Conservation (phyloP, 164 flowering plant genomes). For the Nelumbo lutea region DNA sequence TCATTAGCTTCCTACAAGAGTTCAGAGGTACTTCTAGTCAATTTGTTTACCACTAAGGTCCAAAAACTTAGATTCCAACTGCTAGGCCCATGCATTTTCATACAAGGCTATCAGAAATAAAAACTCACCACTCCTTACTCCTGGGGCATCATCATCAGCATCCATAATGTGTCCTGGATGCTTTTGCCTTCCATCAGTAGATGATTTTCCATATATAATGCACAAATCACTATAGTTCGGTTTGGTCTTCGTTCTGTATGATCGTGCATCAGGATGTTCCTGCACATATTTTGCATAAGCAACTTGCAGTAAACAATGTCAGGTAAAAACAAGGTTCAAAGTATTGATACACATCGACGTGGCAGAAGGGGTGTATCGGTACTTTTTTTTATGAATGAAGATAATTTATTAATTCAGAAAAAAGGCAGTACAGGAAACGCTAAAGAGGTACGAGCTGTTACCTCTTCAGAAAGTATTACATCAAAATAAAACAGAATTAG, state of each 20-base stretch:
- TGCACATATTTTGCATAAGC: not conserved
- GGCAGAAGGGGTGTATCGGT: too few relatives aligned
- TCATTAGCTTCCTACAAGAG: not conserved
- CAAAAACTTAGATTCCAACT: not conserved
- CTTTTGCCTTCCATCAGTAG: not conserved
- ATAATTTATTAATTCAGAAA: too few relatives aligned
- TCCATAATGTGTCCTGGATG: not conserved
- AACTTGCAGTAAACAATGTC: not conserved
- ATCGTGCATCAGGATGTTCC: conserved; percentile 1
- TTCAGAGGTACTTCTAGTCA: too few relatives aligned
- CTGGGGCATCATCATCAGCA: not conserved
- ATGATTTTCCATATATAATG: not conserved
- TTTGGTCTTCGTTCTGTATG: not conserved
- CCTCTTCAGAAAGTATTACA: too few relatives aligned
- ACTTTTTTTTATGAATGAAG: too few relatives aligned
- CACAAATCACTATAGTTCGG: not conserved
- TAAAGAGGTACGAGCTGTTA: too few relatives aligned
- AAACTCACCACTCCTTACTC: not conserved
- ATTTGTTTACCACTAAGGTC: not conserved
- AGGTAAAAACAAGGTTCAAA: not conserved
- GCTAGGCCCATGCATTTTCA: not conserved
- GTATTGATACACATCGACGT: too few relatives aligned
- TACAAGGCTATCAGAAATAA: not conserved
- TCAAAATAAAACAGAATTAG: too few relatives aligned
- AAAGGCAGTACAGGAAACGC: too few relatives aligned